These are phyloP conservation scores for Syzygium oleosum DNA, from an alignment of 345 rosid species.

Conservation along the genomic window DNA sequence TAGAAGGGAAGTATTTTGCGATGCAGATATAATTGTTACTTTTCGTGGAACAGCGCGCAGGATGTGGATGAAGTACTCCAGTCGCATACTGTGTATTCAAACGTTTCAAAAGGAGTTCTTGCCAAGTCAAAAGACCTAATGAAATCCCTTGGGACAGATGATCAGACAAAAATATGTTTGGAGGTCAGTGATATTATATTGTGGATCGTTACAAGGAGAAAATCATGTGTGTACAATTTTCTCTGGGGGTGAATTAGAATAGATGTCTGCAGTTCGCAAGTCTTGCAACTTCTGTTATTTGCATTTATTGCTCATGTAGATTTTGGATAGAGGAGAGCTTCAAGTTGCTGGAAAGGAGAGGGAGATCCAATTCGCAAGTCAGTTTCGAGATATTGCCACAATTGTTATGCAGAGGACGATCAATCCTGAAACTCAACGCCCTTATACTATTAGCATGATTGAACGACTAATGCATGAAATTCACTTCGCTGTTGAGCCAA, in stretches of 20 bases:
- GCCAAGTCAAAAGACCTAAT: conserved; percentile 78
- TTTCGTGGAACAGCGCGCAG: conserved; percentile 51
- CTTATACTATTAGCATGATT: conserved; percentile 93
- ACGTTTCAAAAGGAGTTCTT: conserved; percentile 90
- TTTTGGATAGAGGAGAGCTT: conserved; percentile 95
- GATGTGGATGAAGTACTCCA: conserved; percentile 95
- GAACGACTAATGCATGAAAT: conserved; percentile 91
- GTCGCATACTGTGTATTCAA: conserved; percentile 83
- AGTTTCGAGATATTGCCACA: conserved; percentile 91
- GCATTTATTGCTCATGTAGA: conserved; percentile 19
- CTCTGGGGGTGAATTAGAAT: not conserved
- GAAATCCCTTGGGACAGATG: conserved; percentile 64
- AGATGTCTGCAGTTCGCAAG: not conserved
- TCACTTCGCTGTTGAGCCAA: conserved; percentile 89
- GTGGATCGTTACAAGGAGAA: not conserved
- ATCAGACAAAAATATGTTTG: conserved; percentile 64
- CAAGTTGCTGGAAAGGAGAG: conserved; percentile 98
- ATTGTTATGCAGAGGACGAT: conserved; percentile 95
- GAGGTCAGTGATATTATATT: conserved; percentile 38
- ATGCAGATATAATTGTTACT: not conserved
- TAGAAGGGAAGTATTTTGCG: not conserved
- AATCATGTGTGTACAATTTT: not conserved
- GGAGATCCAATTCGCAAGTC: conserved; percentile 82
- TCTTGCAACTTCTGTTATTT: not conserved
- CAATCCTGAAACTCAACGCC: conserved; percentile 83